A percentile compares a stretch with the other conserved stretches of the same genome.
These are phyloP conservation scores for Phytopythium vexans DNA, from an alignment of 352 stramenopile genomes.

Conservation along the genomic window DNA sequence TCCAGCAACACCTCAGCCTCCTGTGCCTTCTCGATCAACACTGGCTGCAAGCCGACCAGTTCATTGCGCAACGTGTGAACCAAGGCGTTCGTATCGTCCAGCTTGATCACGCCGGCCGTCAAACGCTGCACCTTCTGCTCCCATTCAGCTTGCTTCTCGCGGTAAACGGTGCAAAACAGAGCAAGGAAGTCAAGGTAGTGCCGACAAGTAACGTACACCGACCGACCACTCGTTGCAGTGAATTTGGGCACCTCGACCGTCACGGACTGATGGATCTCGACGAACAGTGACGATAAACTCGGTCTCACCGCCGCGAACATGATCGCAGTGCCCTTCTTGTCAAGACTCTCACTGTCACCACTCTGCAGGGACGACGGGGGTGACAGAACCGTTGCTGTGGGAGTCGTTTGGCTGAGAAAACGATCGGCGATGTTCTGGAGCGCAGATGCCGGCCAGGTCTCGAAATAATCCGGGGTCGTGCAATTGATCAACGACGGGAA, in stretches of 20 bases:
- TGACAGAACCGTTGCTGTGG: background rate
- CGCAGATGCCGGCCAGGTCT: constrained; percentile 88
- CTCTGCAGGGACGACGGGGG: background rate
- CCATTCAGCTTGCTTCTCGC: constrained; percentile 36
- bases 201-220: constrained; percentile 71
- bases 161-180: constrained; percentile 79
- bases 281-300: constrained; percentile 38
- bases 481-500: constrained; percentile 94
- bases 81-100: constrained; percentile 69
- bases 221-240: constrained; percentile 26
- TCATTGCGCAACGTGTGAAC: constrained; percentile 69
- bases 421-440: constrained; percentile 81
- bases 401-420: constrained; percentile 28
- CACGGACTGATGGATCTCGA: constrained; percentile 49
- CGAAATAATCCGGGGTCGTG: constrained; percentile 93
- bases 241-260: constrained; percentile 23
- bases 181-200: constrained; percentile 91
- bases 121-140: constrained; percentile 55
- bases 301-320: constrained; percentile 9
- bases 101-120: constrained; percentile 58
- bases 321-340: constrained; percentile 4
- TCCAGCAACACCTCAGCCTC: constrained; percentile 61
- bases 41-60: constrained; percentile 81
- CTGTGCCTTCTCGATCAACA: constrained; percentile 51
- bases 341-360: background rate